Base-by-base conservation (phyloP, 148 eudicot genomes). In the Agrostemma githago region DNA sequence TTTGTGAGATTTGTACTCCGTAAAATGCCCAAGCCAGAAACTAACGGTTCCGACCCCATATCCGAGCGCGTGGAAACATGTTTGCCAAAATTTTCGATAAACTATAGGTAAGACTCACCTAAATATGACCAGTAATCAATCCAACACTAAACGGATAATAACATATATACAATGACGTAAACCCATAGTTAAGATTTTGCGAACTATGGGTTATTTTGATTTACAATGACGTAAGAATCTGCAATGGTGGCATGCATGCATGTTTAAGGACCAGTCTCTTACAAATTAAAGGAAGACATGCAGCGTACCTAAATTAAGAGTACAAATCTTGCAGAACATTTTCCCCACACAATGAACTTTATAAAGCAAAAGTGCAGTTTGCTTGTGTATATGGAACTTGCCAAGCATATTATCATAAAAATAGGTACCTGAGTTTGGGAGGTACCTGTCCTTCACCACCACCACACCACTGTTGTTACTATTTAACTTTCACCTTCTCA, bases 351-450 rank as follows among this genome's bases (percentile, higher is more conserved):
- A 39, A 26, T 38, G 46, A 71, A 56, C 40, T 26, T 60, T 26
- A 26, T 26, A 38, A 71, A 71, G 19, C 20, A 58, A 57, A 3
- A 38, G 16, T 17, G 74, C 37, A 56, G 37, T 57, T 71, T 58
- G 74, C 74, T 71, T 71, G 64, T 56, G 48, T 39, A 56, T 3
- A 16, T 71, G 48, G 8, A 57, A n/a, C 34, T 71, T 39, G 15
- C 48, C 12, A n/a, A 57, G 2, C 43, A 12, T 7, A 5, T 38
- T 71, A 14, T 71, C 74, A 71, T 60, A 5, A 39, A 71, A 71
- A 58, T 71, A 58, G 74, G 26, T 57, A 38, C 0, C 53, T 17
- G 54, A 67, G 15, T 12, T 42, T 43, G 21, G 14, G 42, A 43
- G 37, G 53, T 66, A 64, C 68, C 15, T 38, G 68, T 39, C 68